These are phyloP conservation scores for Alternaria triticimaculans DNA, from an alignment of 2,329 filamentous ascomycete genomes.

Conservation along the genomic window DNA sequence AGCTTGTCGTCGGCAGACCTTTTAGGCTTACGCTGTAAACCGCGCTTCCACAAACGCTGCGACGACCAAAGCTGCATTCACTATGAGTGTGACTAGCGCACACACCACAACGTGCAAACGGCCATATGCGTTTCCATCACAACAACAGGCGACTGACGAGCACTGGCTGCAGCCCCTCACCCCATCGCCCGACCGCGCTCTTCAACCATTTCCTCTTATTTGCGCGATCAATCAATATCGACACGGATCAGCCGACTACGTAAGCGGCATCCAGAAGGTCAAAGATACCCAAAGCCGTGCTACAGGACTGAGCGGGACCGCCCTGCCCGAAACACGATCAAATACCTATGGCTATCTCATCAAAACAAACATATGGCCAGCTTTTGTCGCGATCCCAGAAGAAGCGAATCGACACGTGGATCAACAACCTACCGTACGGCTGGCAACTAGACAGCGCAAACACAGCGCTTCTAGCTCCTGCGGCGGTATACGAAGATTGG, in stretches of 20 bases:
- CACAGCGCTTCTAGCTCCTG: not conserved
- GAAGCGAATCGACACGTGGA: not conserved
- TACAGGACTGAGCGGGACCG: not conserved
- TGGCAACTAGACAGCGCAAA: not conserved
- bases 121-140: not conserved
- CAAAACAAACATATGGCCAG: not conserved
- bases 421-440: not conserved
- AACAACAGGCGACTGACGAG: not conserved
- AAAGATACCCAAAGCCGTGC: not conserved
- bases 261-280: not conserved
- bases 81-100: not conserved
- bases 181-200: too few species aligned
- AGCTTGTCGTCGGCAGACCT: not conserved
- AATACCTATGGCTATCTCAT: not conserved
- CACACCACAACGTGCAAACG: not conserved
- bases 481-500: slow-evolving; percentile 8
- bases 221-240: not conserved
- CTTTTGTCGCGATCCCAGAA: not conserved
- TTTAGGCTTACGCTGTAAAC: not conserved
- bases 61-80: not conserved
- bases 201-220: not conserved
- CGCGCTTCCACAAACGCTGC: not conserved
- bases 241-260: not conserved
- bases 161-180: not conserved
- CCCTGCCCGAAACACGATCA: not conserved